Base-by-base conservation (phyloP, 1,284 basidiomycete species). In the Austroboletus niveus region DNA sequence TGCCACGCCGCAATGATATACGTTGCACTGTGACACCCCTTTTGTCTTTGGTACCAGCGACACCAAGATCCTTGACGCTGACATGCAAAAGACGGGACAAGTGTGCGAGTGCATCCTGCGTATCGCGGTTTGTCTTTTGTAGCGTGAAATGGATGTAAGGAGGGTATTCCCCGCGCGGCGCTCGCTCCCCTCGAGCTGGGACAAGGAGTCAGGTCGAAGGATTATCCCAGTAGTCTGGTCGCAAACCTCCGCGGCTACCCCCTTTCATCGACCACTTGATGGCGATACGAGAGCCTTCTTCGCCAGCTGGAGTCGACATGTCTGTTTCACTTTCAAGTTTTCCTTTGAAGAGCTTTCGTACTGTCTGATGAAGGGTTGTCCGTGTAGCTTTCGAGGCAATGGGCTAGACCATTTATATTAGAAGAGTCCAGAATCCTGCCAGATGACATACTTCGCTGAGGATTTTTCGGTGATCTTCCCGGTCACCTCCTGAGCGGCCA, bases 1-100 rank as follows among this genome's bases (percentile, higher is more conserved):
- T 81, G 17, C 87, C 84, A 14, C 97, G 79, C 52, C 85, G 84
- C 14, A 98, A 69, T 8, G 92, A 89, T 11, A 98, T 93, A 0
- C 93, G 82, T 68, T 99, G 97, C 1, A 93, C 87, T 0, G 96
- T 99, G 6, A 98, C 92, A 0, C 93, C 96, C 40, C 97, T 88
- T 69, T 98, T 99, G 72, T 99, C 97, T 69, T 99, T 99, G 4
- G 97, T 99, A 0, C 97, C 97, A 6, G 94, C 93, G 12, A 96
- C 89, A 15, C 86, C 83, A 4, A 99, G 75, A 60, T 96, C 92
- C 67, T 87, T 92, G 48, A 82, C 68, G 35, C 78, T 84, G 62
- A 86, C 79, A 51, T 88, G 86, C 27, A 99, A 76, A 40, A 83
- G 79, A 12, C 92, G 85, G 11, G 89, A 78, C 34, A 98, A 72